phyloP scores from a whole-genome alignment of 2,329 filamentous ascomycete species.

The Paraphoma sp. region DNA sequence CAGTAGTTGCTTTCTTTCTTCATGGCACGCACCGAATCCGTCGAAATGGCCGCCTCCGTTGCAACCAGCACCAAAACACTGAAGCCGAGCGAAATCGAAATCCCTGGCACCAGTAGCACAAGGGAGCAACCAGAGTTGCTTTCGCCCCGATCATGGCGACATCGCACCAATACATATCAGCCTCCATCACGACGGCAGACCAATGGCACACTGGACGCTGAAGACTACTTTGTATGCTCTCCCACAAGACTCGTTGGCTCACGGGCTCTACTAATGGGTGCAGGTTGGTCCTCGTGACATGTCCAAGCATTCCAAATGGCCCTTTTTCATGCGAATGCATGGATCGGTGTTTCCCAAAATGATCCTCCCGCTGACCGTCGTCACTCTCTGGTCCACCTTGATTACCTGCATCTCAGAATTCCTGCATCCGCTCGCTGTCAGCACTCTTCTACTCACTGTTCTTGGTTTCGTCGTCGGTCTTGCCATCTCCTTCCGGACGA shows the following conservation, averaged over 20 bases:
- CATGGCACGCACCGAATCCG: constrained; percentile 1
- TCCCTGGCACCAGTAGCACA: constrained; percentile 25
- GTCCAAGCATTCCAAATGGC: constrained; percentile 77
- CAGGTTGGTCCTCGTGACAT: constrained; percentile 70
- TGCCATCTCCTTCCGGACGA: constrained; percentile 77
- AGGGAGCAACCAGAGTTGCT: constrained; percentile 26
- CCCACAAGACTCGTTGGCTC: constrained; percentile 1
- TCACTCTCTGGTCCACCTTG: constrained; percentile 69
- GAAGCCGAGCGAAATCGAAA: constrained; percentile 38
- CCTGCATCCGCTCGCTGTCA: constrained; percentile 61
- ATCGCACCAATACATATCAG: constrained; percentile 33
- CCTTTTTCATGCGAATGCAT: constrained; percentile 76
- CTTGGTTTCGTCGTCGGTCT: constrained; percentile 83
- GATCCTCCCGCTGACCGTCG: constrained; percentile 70
- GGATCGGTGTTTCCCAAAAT: constrained; percentile 77
- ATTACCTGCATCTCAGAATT: constrained; percentile 61
- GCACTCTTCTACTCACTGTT: constrained; percentile 74
- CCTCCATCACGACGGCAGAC: constrained; percentile 38
- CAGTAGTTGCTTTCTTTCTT: constrained; percentile 27
- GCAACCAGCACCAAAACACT: constrained; percentile 40
- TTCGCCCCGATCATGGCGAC: constrained; percentile 43
- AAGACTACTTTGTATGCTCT: constrained; percentile 65
- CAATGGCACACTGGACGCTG: constrained; percentile 50
- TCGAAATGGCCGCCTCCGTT: constrained; percentile 35
- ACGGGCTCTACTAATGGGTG: constrained; percentile 10